Evolutionary conservation across 345 rosid genomes (phyloP), one percentile per base, ranked within the genome.

Genomic region (Populus pruinosa): DNA sequence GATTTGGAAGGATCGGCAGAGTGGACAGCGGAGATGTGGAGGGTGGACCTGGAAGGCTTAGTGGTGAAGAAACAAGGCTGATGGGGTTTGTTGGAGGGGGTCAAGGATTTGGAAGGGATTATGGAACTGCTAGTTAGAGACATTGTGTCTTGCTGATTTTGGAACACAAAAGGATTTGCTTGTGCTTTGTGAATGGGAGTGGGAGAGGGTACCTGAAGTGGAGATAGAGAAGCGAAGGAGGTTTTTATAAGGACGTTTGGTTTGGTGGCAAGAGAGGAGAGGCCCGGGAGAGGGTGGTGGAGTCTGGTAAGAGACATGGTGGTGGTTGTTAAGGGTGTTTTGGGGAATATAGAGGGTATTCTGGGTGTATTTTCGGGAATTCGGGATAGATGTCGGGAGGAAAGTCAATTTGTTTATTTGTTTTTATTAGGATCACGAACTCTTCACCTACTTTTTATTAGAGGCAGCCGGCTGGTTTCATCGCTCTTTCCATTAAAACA

Each of bases 21-120:
- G 35, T 80, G 72, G 27, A 75, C 76, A 62, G 83, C 83, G 69
- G 72, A 21, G 69, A 76, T 39, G 10, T 43, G 76, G 76, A 80
- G 73, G 43, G 17, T 0, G 59, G 83, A 64, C 38, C 74, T 61
- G 65, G 80, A 39, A 6, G 65, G 49, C 50, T 20, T 61, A 49
- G 43, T 2, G 49, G 65, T 10, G 6, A 43, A 29, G 63, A 27
- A 43, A 5, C 65, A 66, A 43, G 76, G 59, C 8, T 49, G 76
- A 9, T 18, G 76, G 36, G 43, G 66, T 13, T 33, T 64, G 53
- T 38, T 71, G 0, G 76, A 16, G 4, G 72, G 12, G 39, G 72
- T 18, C 8, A 72, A 72, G 35, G 81, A 10, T 53, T 72, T 78
- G 76, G 77, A n/a, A 36, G 81, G 76, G 25, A 78, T 23, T 29